A percentile compares a stretch with the other conserved stretches of the same genome.
phyloP scores from a whole-genome alignment of 2,329 filamentous ascomycete species.

The Tolypocladium sp. region DNA sequence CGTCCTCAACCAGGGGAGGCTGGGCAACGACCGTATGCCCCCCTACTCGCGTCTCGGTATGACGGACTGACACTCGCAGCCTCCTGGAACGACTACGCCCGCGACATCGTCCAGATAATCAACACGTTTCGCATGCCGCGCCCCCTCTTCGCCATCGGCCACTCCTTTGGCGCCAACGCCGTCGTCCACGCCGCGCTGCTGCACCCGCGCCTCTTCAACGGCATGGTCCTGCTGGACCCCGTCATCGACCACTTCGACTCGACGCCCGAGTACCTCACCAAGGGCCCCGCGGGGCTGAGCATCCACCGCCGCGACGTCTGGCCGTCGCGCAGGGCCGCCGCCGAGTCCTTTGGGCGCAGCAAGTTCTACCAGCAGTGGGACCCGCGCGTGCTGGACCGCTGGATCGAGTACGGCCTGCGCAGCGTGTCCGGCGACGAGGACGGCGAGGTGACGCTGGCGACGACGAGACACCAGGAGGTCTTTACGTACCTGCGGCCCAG shows the following conservation, averaged over 20 bases:
- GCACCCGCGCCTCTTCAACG: conserved; percentile 71
- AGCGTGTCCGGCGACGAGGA: conserved; percentile 33
- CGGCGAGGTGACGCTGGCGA: conserved; percentile 60
- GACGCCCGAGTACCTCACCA: conserved; percentile 22
- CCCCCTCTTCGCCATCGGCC: conserved; percentile 75
- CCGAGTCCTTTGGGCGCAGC: conserved; percentile 52
- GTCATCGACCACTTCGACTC: conserved; percentile 51
- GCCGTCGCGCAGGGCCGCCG: conserved; percentile 66
- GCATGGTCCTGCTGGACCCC: conserved; percentile 74
- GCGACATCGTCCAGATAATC: conserved; percentile 77
- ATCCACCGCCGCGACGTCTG: conserved; percentile 69
- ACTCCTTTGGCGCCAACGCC: conserved; percentile 77
- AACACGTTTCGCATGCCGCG: conserved; percentile 75
- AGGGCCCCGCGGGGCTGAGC: conserved; percentile 49
- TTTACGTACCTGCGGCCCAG: conserved; percentile 64
- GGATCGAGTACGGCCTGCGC: conserved; percentile 62
- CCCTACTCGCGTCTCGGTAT: background rate
- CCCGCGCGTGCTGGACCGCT: conserved; percentile 58
- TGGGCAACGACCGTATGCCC: conserved; percentile 74
- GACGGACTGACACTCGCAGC: conserved; percentile 35
- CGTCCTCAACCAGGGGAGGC: conserved; percentile 61
- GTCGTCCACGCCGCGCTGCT: conserved; percentile 64
- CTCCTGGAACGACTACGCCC: conserved; percentile 75
- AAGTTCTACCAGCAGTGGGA: conserved; percentile 79
- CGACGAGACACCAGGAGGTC: conserved; percentile 74